Evolutionary conservation across 192 early-diverging fungal species (phyloP).

Genomic region (Chytriomyces hyalinus): DNA sequence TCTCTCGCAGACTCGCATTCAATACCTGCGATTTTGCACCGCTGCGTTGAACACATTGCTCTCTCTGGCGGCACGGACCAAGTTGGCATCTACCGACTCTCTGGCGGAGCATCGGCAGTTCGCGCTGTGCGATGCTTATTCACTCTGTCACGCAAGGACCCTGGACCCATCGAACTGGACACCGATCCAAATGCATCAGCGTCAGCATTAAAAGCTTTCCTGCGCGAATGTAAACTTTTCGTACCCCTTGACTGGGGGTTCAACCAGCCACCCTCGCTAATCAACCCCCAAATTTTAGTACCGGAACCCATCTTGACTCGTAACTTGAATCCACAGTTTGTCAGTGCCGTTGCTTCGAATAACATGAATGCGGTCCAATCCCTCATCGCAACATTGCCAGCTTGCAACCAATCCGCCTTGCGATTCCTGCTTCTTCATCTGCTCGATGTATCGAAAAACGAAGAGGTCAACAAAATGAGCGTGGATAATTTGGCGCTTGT

Average conservation of each 20-base stretch:
- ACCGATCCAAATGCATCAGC: background rate
- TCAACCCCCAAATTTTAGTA: background rate
- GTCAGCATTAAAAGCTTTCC: background rate
- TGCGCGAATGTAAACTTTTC: background rate
- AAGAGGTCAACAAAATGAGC: slow-evolving; percentile 24
- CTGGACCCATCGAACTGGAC: background rate
- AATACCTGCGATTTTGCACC: background rate
- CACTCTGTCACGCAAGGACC: background rate
- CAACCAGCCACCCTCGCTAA: too few relatives aligned
- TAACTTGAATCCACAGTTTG: background rate
- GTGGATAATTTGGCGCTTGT: slow-evolving; percentile 17
- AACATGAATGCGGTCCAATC: background rate
- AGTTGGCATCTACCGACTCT: background rate
- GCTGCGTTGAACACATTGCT: slow-evolving; percentile 1
- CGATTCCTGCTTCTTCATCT: slow-evolving; percentile 12
- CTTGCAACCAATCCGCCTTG: background rate
- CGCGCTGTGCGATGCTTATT: background rate
- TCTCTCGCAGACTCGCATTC: background rate
- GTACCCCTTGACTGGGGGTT: too few relatives aligned
- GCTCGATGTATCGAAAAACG: background rate
- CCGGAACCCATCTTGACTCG: background rate
- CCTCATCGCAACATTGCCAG: background rate
- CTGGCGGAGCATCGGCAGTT: background rate
- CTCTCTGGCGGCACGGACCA: background rate
- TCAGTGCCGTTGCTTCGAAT: too few relatives aligned